Evolutionary conservation across 148 eudicot genomes (phyloP), one percentile per base, ranked within the genome.

Genomic region (Bassia scoparia): DNA sequence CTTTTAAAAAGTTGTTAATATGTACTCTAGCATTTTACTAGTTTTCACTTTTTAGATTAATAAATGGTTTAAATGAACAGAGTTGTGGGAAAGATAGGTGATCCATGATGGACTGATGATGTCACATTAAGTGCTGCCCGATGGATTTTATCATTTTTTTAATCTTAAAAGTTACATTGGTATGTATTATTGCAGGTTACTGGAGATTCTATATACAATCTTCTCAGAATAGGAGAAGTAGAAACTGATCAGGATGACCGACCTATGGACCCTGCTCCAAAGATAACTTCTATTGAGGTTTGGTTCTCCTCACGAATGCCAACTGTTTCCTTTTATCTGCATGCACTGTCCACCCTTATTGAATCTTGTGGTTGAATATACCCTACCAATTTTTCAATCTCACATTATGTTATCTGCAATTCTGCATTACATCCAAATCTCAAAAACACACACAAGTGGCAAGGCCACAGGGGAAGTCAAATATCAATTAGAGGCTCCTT

Each of bases 141-240:
- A 13, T 55, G 18, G 31, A 27, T 2, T 23, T 35, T 68, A 11
- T 48, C 29, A n/a, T 43, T 2, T 24, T 43, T 23, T 11, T 17
- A 38, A 30, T 8, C n/a, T 31, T 65, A 27, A 46, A 31, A 64
- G 30, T 35, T 49, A 43, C 24, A 23, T 64, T 7, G 27, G 54
- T 73, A 44, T 63, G 24, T 35, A 60, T 48, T 82, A 38, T 71
- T 74, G 52, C 82, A 95, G 98, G 92, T 95, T 64, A 91, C 98
- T 78, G 98, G 98, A 50, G 93, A 95, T 89, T 95, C 98, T 48
- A 71, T 95, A 70, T 95, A 82, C 82, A 95, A 95, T 84, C 92
- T 95, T 54, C 69, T 88, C 73, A 86, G 86, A 53, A 78, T 95
- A 75, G 92, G 96, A 81, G 98, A 95, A 38, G 81, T 95, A 71